Percentiles rank a stretch among this genome's conserved stretches.
Evolutionary conservation across 225 moss, liverwort and hornwort species (phyloP).

Genomic region (Sphagnum contortum): DNA sequence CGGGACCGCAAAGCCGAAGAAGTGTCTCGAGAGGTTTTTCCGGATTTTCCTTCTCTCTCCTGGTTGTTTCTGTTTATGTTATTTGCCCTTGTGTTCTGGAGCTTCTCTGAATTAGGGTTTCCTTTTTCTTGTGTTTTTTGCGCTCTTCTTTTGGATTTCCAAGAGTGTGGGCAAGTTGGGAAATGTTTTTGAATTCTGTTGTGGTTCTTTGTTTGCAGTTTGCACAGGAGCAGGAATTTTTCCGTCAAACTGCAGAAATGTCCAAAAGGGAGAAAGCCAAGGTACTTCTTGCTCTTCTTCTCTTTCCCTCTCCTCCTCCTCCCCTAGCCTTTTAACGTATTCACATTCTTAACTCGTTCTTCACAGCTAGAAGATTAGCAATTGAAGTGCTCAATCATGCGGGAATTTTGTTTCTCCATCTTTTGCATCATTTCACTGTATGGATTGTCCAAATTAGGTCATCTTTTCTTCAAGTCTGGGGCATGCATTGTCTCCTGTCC

Average conservation of each 20-base stretch:
- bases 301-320: not conserved
- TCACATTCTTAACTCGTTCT: too few species aligned
- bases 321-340: not conserved
- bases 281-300: conserved; percentile 17
- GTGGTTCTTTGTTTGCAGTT: conserved; percentile 32
- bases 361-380: too few species aligned
- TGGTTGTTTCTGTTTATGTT: not conserved
- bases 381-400: too few species aligned
- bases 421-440: too few species aligned
- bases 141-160: too few species aligned
- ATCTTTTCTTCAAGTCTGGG: too few species aligned
- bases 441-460: too few species aligned
- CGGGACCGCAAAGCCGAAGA: conserved; percentile 60
- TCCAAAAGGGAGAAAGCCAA: conserved; percentile 90
- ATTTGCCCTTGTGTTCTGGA: too few species aligned
- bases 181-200: not conserved
- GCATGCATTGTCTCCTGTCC: too few species aligned
- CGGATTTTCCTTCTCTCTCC: not conserved
- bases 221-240: conserved; percentile 94
- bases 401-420: too few species aligned
- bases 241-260: conserved; percentile 89
- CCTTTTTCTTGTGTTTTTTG: too few species aligned
- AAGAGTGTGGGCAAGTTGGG: not conserved
- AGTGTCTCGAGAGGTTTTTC: conserved; percentile 73
- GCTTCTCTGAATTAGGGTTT: not conserved